Conservation (phyloP, 176 grass and related monocot species). For the Luzula sylvatica region DNA sequence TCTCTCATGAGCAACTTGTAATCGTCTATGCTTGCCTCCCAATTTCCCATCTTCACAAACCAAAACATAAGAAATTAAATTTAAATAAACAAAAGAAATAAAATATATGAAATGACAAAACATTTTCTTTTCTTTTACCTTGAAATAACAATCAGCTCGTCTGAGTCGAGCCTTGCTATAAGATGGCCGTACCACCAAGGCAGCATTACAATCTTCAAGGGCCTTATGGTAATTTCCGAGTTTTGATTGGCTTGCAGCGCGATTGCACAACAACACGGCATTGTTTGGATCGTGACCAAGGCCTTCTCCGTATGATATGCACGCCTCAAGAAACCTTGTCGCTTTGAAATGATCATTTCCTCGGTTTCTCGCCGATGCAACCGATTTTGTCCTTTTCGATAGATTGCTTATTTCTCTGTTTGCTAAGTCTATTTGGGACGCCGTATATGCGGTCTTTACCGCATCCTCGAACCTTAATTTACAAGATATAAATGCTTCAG, state of each 20-base stretch:
- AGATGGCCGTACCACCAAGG: conserved; percentile 50
- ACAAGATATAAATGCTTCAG: not conserved
- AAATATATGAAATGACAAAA: not conserved
- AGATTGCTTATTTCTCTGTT: conserved; percentile 53
- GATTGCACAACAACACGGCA: conserved; percentile 84
- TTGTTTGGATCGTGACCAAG: conserved; percentile 41
- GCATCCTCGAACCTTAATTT: conserved; percentile 67
- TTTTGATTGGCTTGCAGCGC: conserved; percentile 66
- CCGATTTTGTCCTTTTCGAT: conserved; percentile 30
- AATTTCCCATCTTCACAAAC: conserved; percentile 61
- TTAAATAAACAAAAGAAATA: not conserved
- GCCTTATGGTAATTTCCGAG: conserved; percentile 74
- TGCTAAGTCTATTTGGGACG: conserved; percentile 63
- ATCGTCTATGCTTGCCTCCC: conserved; percentile 79
- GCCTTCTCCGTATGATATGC: conserved; percentile 59
- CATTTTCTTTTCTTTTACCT: conserved; percentile 31
- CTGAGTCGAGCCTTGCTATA: conserved; percentile 86
- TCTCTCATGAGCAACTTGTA: conserved; percentile 76
- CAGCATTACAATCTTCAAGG: conserved; percentile 69
- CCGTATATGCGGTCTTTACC: conserved; percentile 41
- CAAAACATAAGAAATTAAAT: not conserved
- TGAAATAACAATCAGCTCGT: conserved; percentile 82
- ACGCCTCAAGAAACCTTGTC: conserved; percentile 60
- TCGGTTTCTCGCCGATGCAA: conserved; percentile 54
- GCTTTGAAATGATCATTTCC: conserved; percentile 88